phyloP scores from a whole-genome alignment of 2,329 filamentous ascomycete genomes.

The Sporothrix globosa region DNA sequence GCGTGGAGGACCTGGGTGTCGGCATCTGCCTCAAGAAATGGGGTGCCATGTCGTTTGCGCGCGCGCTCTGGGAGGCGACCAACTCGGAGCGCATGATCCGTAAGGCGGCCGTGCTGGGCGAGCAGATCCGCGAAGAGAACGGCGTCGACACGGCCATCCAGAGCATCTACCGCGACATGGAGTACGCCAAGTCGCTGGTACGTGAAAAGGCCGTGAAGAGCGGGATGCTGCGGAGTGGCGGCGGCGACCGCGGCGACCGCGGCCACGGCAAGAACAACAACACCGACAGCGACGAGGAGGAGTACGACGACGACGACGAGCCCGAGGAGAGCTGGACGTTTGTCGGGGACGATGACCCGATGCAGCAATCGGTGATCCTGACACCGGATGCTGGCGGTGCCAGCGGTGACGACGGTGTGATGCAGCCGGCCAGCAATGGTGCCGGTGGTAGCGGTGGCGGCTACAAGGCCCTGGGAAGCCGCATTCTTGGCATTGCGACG shows the following conservation, averaged over 20 bases:
- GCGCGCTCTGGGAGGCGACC: conserved; percentile 88
- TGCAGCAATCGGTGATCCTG: conserved; percentile 34
- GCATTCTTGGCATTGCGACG: conserved; percentile 25
- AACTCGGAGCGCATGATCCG: conserved; percentile 88
- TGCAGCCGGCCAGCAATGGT: not conserved
- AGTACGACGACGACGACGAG: conserved; percentile 55
- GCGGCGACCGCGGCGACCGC: conserved; percentile 50
- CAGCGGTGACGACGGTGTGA: not conserved
- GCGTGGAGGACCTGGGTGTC: conserved; percentile 91
- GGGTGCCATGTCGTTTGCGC: conserved; percentile 81
- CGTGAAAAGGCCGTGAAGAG: conserved; percentile 64
- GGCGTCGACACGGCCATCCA: conserved; percentile 91
- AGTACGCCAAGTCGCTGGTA: conserved; percentile 85
- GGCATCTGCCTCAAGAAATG: conserved; percentile 87
- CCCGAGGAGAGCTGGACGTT: conserved; percentile 91
- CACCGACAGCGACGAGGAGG: too few species aligned
- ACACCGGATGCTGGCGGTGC: not conserved
- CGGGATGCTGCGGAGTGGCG: conserved; percentile 43
- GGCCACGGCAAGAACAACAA: too few species aligned
- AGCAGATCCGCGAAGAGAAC: conserved; percentile 84
- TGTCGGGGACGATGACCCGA: conserved; percentile 57
- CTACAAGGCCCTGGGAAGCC: conserved; percentile 30
- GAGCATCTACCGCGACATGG: conserved; percentile 89
- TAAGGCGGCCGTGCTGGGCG: conserved; percentile 79
- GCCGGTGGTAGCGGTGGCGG: not conserved